Evolutionary conservation across 2,329 filamentous ascomycete species (phyloP).

Genomic region (Orbilia quercus): DNA sequence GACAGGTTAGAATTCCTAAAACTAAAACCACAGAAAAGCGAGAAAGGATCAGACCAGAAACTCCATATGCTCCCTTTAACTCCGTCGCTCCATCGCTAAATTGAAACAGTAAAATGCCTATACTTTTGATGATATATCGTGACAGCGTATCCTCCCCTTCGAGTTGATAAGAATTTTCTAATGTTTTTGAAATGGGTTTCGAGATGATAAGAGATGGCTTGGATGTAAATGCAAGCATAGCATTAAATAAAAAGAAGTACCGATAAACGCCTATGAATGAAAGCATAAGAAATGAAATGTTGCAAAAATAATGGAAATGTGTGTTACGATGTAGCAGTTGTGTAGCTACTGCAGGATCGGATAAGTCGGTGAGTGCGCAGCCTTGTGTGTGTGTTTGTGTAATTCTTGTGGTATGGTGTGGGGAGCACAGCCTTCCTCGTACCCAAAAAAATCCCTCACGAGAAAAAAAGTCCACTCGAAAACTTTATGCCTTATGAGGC

Average conservation of each 20-base stretch:
- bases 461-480: neutral
- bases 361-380: constrained; percentile 6
- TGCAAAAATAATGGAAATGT: constrained; percentile 16
- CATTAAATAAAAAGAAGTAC: neutral
- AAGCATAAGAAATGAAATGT: constrained; percentile 17
- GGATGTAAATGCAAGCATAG: neutral
- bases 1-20: neutral
- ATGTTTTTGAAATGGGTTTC: neutral
- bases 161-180: neutral
- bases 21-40: constrained; percentile 5
- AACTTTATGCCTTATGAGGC: constrained; percentile 22
- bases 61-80: constrained; percentile 25
- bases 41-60: neutral
- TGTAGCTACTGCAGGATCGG: constrained; percentile 9
- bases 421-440: constrained; percentile 31
- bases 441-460: constrained; percentile 1
- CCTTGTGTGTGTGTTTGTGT: too few species aligned
- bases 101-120: constrained; percentile 26
- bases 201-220: neutral
- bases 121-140: constrained; percentile 27
- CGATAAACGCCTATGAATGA: neutral
- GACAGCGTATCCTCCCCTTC: constrained; percentile 15
- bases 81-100: constrained; percentile 47
- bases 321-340: constrained; percentile 23
- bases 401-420: too few species aligned